Conservation (phyloP, 2,329 filamentous ascomycete species). For the Fusarium sp. region DNA sequence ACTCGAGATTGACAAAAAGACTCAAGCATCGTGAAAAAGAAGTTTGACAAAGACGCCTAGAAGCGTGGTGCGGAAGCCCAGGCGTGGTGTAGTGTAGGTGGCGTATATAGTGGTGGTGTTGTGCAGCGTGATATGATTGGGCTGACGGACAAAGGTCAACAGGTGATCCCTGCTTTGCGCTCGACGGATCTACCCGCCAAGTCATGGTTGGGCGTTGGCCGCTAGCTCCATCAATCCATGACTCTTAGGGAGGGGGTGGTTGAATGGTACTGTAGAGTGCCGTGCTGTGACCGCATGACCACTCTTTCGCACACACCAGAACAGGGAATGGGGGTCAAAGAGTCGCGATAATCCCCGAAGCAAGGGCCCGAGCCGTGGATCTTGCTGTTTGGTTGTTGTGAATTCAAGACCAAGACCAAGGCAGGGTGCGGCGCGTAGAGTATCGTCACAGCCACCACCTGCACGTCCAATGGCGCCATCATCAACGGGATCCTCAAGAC, state of each 20-base stretch:
- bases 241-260: conserved; percentile 25
- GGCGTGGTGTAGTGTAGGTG: conserved; percentile 19
- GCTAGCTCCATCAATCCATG: conserved; percentile 36
- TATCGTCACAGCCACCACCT: conserved; percentile 36
- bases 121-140: conserved; percentile 20
- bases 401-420: conserved; percentile 4
- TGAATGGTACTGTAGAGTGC: conserved; percentile 31
- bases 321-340: conserved; percentile 21
- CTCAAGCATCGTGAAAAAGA: conserved; percentile 13
- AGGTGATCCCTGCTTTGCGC: conserved; percentile 41
- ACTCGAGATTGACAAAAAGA: conserved; percentile 37
- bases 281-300: conserved; percentile 48
- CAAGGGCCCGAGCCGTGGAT: conserved; percentile 19
- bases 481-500: conserved; percentile 33
- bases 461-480: conserved; percentile 46
- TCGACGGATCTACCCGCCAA: conserved; percentile 50
- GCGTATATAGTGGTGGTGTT: conserved; percentile 22
- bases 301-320: conserved; percentile 29
- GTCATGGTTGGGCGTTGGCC: conserved; percentile 38
- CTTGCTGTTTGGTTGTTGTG: conserved; percentile 10
- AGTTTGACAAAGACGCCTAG: conserved; percentile 33
- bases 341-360: conserved; percentile 32
- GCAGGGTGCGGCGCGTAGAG: conserved; percentile 26
- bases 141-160: conserved; percentile 7
- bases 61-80: conserved; percentile 32